These are phyloP conservation scores for Leccinum pachyderme DNA, from an alignment of 1,284 basidiomycete genomes.

Conservation along the genomic window DNA sequence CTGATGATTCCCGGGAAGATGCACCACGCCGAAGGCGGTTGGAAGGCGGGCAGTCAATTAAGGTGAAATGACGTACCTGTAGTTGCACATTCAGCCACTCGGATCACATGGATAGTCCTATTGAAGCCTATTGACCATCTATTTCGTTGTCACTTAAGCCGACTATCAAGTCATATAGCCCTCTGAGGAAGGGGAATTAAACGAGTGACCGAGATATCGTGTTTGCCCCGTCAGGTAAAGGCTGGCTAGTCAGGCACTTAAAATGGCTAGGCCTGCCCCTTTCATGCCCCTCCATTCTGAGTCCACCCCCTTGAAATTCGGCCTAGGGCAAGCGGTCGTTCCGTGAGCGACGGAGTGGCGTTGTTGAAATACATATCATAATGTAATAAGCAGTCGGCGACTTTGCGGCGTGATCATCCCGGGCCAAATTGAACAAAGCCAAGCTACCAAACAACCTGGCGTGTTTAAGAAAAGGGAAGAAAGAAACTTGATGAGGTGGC, in stretches of 20 bases:
- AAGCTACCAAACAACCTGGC: slow-evolving; percentile 4
- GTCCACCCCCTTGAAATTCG: slow-evolving; percentile 7
- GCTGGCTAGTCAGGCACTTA: slow-evolving; percentile 5
- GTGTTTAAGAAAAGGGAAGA: slow-evolving; percentile 15
- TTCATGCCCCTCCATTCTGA: slow-evolving; percentile 7
- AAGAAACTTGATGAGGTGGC: slow-evolving; percentile 25
- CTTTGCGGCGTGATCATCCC: slow-evolving; percentile 24
- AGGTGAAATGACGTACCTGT: slow-evolving; percentile 46
- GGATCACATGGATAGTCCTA: slow-evolving; percentile 28
- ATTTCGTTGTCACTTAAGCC: slow-evolving; percentile 17
- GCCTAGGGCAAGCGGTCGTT: slow-evolving; percentile 9
- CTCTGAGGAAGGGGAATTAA: slow-evolving; percentile 27
- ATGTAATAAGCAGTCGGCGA: slow-evolving; percentile 15
- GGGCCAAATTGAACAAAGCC: slow-evolving; percentile 4
- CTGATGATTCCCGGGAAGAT: slow-evolving; percentile 43
- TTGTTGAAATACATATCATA: slow-evolving; percentile 15
- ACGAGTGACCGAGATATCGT: slow-evolving; percentile 3
- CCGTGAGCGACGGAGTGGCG: slow-evolving; percentile 24
- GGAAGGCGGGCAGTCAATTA: slow-evolving; percentile 58
- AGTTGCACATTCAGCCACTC: slow-evolving; percentile 19
- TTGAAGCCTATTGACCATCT: slow-evolving; percentile 24
- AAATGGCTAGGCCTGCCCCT: slow-evolving; percentile 9
- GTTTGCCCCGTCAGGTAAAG: slow-evolving; percentile 12
- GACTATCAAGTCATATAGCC: slow-evolving; percentile 27
- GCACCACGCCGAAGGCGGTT: slow-evolving; percentile 61